Conservation (phyloP, 2,329 filamentous ascomycete genomes). For the Sclerotinia nivalis region DNA sequence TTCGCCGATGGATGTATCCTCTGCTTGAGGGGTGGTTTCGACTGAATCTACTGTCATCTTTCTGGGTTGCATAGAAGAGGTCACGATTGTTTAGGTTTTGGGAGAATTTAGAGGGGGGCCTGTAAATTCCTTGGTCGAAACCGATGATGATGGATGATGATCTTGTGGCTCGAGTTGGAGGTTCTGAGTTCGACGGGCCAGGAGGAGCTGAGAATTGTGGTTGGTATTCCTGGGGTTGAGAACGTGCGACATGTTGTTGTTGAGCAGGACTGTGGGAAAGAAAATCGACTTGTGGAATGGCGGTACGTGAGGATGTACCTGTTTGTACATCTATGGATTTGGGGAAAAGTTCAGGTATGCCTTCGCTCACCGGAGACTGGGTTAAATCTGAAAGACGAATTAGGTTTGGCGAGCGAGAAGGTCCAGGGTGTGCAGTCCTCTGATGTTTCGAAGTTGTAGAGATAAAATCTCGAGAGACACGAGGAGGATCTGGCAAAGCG, state of each 20-base stretch:
- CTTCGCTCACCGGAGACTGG: not conserved
- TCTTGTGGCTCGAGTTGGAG: not conserved
- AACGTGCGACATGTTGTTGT: not conserved
- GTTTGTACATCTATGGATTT: not conserved
- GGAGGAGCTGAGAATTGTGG: not conserved
- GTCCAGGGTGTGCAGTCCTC: not conserved
- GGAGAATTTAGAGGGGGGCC: not conserved
- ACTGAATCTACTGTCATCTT: not conserved
- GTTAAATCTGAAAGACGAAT: not conserved
- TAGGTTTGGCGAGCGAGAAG: not conserved
- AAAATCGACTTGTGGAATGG: not conserved
- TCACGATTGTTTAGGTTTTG: not conserved
- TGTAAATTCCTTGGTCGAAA: not conserved
- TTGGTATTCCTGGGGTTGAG: not conserved
- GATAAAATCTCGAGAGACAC: not conserved
- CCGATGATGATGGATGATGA: not conserved
- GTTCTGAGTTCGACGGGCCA: not conserved
- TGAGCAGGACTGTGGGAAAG: not conserved
- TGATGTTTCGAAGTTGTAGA: not conserved
- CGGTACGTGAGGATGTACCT: not conserved
- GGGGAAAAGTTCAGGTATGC: not conserved
- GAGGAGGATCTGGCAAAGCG: not conserved
- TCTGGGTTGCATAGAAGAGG: slow-evolving; percentile 9
- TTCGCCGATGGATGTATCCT: not conserved
- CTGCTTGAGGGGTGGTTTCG: not conserved